phyloP scores from a whole-genome alignment of 208 protist species.

The Porcisia hertigi region DNA sequence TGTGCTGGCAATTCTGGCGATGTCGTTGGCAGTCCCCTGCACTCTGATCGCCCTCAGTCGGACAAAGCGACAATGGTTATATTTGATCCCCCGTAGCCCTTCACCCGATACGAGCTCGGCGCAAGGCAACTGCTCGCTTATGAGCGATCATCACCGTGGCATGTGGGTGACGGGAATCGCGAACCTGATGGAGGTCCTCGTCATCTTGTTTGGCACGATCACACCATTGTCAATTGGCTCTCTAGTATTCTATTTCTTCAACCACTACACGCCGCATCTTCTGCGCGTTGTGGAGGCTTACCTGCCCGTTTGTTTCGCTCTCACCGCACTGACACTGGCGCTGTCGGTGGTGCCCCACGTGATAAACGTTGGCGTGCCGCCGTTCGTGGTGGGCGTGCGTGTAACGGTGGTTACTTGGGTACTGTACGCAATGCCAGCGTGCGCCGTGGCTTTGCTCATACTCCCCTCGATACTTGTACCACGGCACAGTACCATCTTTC shows the following conservation, averaged over 20 bases:
- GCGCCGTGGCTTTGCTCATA: constrained; percentile 27
- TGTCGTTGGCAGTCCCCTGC: constrained; percentile 63
- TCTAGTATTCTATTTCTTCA: constrained; percentile 50
- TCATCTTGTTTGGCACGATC: constrained; percentile 44
- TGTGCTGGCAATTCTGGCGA: constrained; percentile 55
- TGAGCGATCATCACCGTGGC: constrained; percentile 3
- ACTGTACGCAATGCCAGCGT: constrained; percentile 52
- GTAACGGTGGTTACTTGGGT: constrained; percentile 46
- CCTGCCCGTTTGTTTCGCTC: constrained; percentile 33
- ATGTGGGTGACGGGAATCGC: constrained; percentile 30
- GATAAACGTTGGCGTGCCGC: constrained; percentile 41
- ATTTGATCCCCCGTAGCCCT: not conserved
- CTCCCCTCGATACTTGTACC: constrained; percentile 43
- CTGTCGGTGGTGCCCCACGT: constrained; percentile 69
- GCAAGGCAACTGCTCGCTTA: not conserved
- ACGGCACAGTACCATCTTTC: constrained; percentile 50
- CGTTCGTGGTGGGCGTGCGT: constrained; percentile 39
- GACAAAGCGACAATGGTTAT: constrained; percentile 54
- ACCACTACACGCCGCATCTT: constrained; percentile 48
- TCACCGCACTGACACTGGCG: constrained; percentile 34
- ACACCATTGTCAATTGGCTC: constrained; percentile 42
- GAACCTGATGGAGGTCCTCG: constrained; percentile 56
- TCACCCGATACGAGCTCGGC: not conserved
- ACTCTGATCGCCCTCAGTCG: constrained; percentile 65
- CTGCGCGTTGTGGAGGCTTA: constrained; percentile 33